Evolutionary conservation across 1,284 basidiomycete species (phyloP).

Genomic region (Athelia sp.): DNA sequence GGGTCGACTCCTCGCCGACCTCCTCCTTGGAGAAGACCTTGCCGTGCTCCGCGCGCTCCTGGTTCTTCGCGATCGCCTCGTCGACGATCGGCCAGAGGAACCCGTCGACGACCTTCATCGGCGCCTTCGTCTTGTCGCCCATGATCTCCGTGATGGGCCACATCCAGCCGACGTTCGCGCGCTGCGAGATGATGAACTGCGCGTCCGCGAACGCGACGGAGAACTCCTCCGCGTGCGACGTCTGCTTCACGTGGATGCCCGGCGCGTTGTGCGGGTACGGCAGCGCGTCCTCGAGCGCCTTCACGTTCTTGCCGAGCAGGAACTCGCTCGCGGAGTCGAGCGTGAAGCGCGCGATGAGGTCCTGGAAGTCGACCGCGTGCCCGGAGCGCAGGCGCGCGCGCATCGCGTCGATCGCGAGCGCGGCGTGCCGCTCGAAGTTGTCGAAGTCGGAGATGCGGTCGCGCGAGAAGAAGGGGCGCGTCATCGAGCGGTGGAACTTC

Average conservation of each 20-base stretch:
- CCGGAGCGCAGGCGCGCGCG: slow-evolving; percentile 25
- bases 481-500: slow-evolving; percentile 44
- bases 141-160: slow-evolving; percentile 38
- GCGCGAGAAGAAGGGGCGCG: slow-evolving; percentile 45
- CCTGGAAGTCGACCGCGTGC: slow-evolving; percentile 36
- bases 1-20: slow-evolving; percentile 17
- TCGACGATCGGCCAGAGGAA: slow-evolving; percentile 22
- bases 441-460: slow-evolving; percentile 45
- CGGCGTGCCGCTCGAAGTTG: slow-evolving; percentile 36
- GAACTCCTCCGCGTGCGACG: slow-evolving; percentile 23
- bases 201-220: slow-evolving; percentile 28
- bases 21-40: not conserved
- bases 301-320: slow-evolving; percentile 42
- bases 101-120: slow-evolving; percentile 34
- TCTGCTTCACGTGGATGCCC: not conserved
- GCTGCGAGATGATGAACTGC: slow-evolving; percentile 22
- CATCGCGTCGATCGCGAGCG: slow-evolving; percentile 25
- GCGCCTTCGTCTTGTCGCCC: slow-evolving; percentile 23
- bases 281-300: slow-evolving; percentile 30
- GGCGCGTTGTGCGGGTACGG: slow-evolving; percentile 18
- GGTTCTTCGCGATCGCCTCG: slow-evolving; percentile 10
- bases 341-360: slow-evolving; percentile 43
- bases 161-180: slow-evolving; percentile 26
- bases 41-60: not conserved
- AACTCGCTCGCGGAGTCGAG: slow-evolving; percentile 53